Base-by-base conservation (phyloP, 2,329 filamentous ascomycete species). In the Epichloe glyceriae region DNA sequence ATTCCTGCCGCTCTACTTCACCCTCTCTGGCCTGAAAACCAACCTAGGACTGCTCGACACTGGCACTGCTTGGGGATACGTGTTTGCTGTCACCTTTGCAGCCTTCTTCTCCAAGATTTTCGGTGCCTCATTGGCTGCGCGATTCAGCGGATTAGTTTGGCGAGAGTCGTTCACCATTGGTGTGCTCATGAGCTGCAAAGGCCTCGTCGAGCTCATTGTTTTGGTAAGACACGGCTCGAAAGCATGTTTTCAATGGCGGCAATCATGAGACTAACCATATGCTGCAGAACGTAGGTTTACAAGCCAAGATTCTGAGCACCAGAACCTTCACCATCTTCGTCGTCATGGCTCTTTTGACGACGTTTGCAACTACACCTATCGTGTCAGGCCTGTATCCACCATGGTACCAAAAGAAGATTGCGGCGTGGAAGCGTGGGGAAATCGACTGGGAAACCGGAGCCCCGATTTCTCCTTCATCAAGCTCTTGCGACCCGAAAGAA, bases 121-220 rank as follows among this genome's bases (percentile, higher is more conserved):
- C 12, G 91, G 90, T 41, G 89, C 88, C 17, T 83, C 88, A 0
- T 52, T 94, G 1, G 88, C 90, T 7, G 89, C 91, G 0, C 79
- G 81, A 37, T 62, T 80, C 3, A 87, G 81, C 59, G 88, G 85
- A 26, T 73, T 96, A 47, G 76, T 94, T 1, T 97, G 91, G 91
- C 79, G 90, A 53, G 91, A 97, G 65, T 90, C 86, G 52, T 79
- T 94, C 34, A 81, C 88, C 1, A 93, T 97, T 57, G 91, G 91
- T 14, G 81, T 84, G 15, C 69, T 96, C 60, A 97, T 97, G 91
- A 95, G 88, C 68, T 97, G 91, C 67, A 97, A 97, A 67, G 91
- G 91, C 60, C 74, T 97, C 10, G 90, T 96, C 0, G 90, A 96
- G 65, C 72, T 97, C 49, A 96, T 97, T 64, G 90, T 96, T n/a